A percentile compares a stretch with the other conserved stretches of the same genome.
Conservation (phyloP, 345 rosid genomes). For the Ricinus communis region DNA sequence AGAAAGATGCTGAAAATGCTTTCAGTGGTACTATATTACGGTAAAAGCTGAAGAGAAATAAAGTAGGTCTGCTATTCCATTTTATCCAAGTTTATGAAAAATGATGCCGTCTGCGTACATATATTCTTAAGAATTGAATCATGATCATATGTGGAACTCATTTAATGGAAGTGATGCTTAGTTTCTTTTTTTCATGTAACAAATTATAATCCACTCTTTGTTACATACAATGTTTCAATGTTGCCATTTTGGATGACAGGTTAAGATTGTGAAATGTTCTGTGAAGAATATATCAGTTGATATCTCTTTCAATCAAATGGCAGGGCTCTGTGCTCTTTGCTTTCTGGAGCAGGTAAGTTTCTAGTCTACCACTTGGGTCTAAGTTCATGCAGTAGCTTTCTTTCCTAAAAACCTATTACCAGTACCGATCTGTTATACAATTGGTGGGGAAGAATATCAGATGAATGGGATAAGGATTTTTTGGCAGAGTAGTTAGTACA, state of each 20-base stretch:
- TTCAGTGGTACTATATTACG: no score
- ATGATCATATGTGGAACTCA: neutral
- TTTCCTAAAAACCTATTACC: neutral
- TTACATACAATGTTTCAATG: neutral
- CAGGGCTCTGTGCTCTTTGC: slow-evolving; percentile 81
- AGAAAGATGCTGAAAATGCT: no score
- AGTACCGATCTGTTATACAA: neutral
- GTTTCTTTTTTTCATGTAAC: neutral
- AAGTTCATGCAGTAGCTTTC: neutral
- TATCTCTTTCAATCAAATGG: slow-evolving; percentile 89
- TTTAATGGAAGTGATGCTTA: neutral
- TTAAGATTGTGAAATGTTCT: slow-evolving; percentile 81
- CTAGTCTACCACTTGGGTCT: neutral
- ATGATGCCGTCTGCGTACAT: no score
- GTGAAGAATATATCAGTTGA: slow-evolving; percentile 85
- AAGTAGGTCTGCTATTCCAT: no score
- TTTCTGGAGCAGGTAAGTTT: slow-evolving; percentile 81
- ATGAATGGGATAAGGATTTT: neutral
- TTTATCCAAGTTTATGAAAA: no score
- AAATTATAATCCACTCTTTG: neutral
- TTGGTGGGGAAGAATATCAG: neutral
- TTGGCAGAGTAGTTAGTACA: neutral
- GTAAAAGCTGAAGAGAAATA: no score
- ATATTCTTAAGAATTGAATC: neutral
- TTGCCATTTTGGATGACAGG: slow-evolving; percentile 51